Base-by-base conservation (phyloP, 495 filamentous ascomycete genomes). In the Gamarada debralockiae region DNA sequence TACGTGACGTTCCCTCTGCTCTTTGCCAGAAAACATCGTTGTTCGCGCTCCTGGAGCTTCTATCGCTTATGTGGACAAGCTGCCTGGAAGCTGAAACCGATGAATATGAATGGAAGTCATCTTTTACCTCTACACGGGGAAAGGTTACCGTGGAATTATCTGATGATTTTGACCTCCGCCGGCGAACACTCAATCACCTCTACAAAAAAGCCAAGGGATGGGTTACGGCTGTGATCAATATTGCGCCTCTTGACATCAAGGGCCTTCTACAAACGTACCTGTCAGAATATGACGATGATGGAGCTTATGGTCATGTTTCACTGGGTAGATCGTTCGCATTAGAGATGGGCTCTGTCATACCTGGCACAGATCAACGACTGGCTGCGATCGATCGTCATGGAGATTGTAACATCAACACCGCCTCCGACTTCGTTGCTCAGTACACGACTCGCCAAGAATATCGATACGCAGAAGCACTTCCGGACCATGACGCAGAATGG, bases 401-500 rank as follows among this genome's bases (percentile, higher is more conserved):
- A 10, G 78, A 81, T 25, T 80, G 78, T 17, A 82, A 82, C 41
- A 82, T 95, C 56, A 93, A 97, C 60, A 85, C 91, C 13, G 92
- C 90, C 12, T 97, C 92, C 13, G 91, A 96, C 65, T 96, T 98
- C 59, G 85, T 97, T 64, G 88, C 91, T 27, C 90, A 97, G 63
- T 97, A 97, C 62, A 97, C 92, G n/a, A 93, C 88, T 20, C 87
- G 93, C 8, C 95, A 97, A 64, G 90, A 90, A 59, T 97, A 97
- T 65, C 82, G 88, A 24, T 87, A 88, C 55, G 79, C 85, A 13
- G 89, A 95, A 62, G 70, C 81, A 10, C 64, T 85, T 36, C 78
- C 82, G 10, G 82, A 82, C 34, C 75, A 83, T 55, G 77, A 79
- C 46, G 67, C 71, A 45, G 84, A 89, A 52, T 79, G 83, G 76